Base-by-base conservation (phyloP, 2,329 filamentous ascomycete genomes). In the Zopfia rhizophila region DNA sequence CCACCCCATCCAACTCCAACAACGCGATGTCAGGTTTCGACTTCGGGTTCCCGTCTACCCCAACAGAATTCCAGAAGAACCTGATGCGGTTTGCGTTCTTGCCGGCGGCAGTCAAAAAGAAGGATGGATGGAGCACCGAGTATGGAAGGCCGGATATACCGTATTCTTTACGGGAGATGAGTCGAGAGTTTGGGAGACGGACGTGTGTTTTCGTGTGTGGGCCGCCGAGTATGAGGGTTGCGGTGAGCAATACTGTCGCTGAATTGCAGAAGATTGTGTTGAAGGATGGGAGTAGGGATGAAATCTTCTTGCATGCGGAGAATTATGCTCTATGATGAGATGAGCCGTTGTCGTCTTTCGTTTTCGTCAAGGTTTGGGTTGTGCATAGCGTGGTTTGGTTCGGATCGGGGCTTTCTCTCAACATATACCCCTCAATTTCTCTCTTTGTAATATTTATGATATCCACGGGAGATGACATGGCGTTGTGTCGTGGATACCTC, bases 161-260 rank as follows among this genome's bases (percentile, higher is more conserved):
- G 1, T 93, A 88, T 69, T 90, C 96, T 84, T 81, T 97, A 41
- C 86, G 84, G 62, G 86, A 94, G 55, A 87, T 91, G 82, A 89
- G 90, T 4, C 87, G 86, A n/a, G 86, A 86, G 39, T 87, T 95
- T 46, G 92, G 93, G 2, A 80, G 88, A 31, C 78, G 91, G 45
- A 91, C 90, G 3, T 93, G 91, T 57, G 90, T 97, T 5, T 96
- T 95, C 69, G 92, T 97, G 11, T 97, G 93, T 65, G 93, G 93
- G 0, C 93, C 93, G 13, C 85, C 90, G 1, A 80, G 84, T 45
- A 95, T 97, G 91, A 79, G 93, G 53, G 85, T 92, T 10, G 91
- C 91, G 57, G 92, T 97, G 12, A 87, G 89, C n/a, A 89, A 85
- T 56, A 89, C 90, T 0, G 90, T 96, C 17, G 93, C 93, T 3